Conservation (phyloP, 2,329 filamentous ascomycete genomes). For the Alternaria sp. region DNA sequence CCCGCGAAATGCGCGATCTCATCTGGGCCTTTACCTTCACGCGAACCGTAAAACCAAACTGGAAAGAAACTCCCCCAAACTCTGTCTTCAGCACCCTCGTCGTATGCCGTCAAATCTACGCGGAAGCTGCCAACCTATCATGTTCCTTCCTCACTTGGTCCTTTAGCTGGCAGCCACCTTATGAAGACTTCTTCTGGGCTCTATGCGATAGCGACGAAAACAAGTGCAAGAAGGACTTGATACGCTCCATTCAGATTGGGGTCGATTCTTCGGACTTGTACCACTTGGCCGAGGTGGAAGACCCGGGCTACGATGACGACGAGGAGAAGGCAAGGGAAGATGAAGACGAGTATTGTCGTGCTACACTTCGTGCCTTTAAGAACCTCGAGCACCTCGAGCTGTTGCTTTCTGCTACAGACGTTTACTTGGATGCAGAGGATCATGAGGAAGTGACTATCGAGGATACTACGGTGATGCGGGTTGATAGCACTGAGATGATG, state of each 20-base stretch:
- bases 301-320: neutral
- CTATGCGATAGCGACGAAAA: neutral
- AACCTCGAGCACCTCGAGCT: neutral
- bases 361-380: neutral
- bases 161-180: neutral
- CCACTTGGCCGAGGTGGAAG: slow-evolving; percentile 1
- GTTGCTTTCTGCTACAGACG: neutral
- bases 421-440: neutral
- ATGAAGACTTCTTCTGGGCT: slow-evolving; percentile 1
- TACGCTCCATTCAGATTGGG: slow-evolving; percentile 5
- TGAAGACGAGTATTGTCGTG: neutral
- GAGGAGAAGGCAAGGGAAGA: neutral
- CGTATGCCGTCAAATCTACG: slow-evolving; percentile 5
- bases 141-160: neutral
- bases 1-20: slow-evolving; percentile 8
- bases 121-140: neutral
- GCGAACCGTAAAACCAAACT: neutral
- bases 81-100: neutral
- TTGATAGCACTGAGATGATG: neutral
- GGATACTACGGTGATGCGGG: neutral
- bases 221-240: neutral
- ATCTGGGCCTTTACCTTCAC: slow-evolving; percentile 7
- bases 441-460: neutral
- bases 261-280: slow-evolving; percentile 6
- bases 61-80: neutral